Base-by-base conservation (phyloP, 2,329 filamentous ascomycete species). In the Immersiporthe knoxdaviesiana region DNA sequence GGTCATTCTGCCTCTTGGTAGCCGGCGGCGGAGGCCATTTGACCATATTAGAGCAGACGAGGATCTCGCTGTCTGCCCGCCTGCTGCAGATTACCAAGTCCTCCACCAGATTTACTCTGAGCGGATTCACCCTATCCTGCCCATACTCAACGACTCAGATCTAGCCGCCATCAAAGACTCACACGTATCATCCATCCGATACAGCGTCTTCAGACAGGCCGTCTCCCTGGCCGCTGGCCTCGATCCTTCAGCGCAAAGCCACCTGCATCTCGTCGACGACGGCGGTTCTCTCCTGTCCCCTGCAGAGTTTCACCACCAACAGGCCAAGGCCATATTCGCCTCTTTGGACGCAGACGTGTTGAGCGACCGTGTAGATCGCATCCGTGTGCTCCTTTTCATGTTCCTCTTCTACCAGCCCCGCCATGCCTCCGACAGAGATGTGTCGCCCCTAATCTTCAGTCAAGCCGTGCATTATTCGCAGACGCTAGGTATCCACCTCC, bases 391-490 rank as follows among this genome's bases (percentile, higher is more conserved):
- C 8, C 80, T 83, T 35, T 81, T 89, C 62, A 76, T 89, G 24
- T 87, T 87, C 0, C 78, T 89, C n/a, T 89, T 87, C 72, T 84
- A 83, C n/a, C 87, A 90, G 69, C 85, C 85, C 0, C 81, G 81
- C 5, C 81, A 81, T 59, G 79, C 84, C 1, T 83, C 86, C 44
- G 86, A 89, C 72, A 82, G 84, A 14, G 85, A 88, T 72, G 74
- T 85, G 4, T 85, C 87, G 0, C 83, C 86, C 1, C 82, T 87
- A 37, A 76, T 88, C 2, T 84, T 84, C 37, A 82, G 81, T 10
- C 81, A 83, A 24, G 87, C 87, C 1, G 81, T 88, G 11, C 86
- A 89, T 66, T 85, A 89, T 68, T 82, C 85, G 52, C 84, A 88
- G 54, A 88, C 86, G 0, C 77, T 89, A 0, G 84, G 87, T 1